A percentile compares a stretch with the other conserved stretches of the same genome.
These are phyloP conservation scores for Abelmoschus esculentus DNA, from an alignment of 345 rosid species.

Conservation along the genomic window DNA sequence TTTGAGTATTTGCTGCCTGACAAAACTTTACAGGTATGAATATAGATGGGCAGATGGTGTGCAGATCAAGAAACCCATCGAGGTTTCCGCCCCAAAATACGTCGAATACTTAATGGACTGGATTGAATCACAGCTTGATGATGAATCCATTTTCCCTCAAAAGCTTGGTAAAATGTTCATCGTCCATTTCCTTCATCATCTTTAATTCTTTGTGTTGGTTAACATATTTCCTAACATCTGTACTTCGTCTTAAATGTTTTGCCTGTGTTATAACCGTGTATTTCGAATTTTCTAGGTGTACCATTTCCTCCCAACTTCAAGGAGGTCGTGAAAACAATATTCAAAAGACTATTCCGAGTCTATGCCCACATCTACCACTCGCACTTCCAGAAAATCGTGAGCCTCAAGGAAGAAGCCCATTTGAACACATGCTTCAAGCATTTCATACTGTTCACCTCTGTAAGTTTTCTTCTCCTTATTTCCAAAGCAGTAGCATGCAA, in stretches of 20 bases:
- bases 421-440: slow-evolving; percentile 99
- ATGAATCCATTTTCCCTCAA: slow-evolving; percentile 93
- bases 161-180: slow-evolving; percentile 62
- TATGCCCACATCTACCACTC: slow-evolving; percentile 94
- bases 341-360: slow-evolving; percentile 89
- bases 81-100: slow-evolving; percentile 97
- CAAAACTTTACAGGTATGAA: slow-evolving; percentile 57
- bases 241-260: not conserved
- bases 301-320: slow-evolving; percentile 94
- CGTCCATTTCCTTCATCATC: not conserved
- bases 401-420: slow-evolving; percentile 99
- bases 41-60: slow-evolving; percentile 99
- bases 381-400: slow-evolving; percentile 97
- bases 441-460: slow-evolving; percentile 85
- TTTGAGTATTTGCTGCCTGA: slow-evolving; percentile 11
- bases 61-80: slow-evolving; percentile 94
- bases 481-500: not conserved
- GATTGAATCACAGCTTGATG: slow-evolving; percentile 96
- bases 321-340: slow-evolving; percentile 94
- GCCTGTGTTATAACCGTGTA: not conserved
- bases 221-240: too few relatives aligned
- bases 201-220: not conserved
- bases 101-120: slow-evolving; percentile 98
- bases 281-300: slow-evolving; percentile 46
- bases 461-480: slow-evolving; percentile 31